A percentile compares a stretch with the other conserved stretches of the same genome.
These are phyloP conservation scores for Coemansia sp. DNA, from an alignment of 192 early-diverging fungal species.

Conservation along the genomic window DNA sequence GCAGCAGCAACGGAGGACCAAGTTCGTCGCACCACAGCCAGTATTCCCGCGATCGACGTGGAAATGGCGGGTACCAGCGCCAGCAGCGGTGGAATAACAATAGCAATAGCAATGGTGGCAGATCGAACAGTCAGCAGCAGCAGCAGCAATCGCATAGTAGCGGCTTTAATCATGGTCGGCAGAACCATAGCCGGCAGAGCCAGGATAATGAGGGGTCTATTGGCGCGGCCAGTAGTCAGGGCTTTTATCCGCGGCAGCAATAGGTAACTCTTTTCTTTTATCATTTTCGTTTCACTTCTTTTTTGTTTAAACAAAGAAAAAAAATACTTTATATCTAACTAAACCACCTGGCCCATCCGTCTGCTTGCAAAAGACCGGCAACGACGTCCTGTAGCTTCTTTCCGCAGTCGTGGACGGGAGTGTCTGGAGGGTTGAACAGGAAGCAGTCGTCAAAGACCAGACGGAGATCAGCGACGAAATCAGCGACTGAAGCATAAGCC, in stretches of 20 bases:
- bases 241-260: not conserved
- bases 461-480: slow-evolving; percentile 62
- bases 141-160: slow-evolving; percentile 15
- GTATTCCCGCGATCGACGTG: slow-evolving; percentile 31
- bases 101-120: slow-evolving; percentile 10
- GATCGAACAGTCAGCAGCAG: slow-evolving; percentile 15
- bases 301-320: slow-evolving; percentile 3
- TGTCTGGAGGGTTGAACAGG: slow-evolving; percentile 59
- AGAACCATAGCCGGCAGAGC: not conserved
- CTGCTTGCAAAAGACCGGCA: slow-evolving; percentile 17
- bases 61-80: slow-evolving; percentile 16
- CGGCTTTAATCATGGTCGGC: not conserved
- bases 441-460: slow-evolving; percentile 72
- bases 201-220: slow-evolving; percentile 10
- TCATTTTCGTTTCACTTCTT: not conserved
- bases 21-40: slow-evolving; percentile 13
- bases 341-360: slow-evolving; percentile 42
- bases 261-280: not conserved
- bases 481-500: slow-evolving; percentile 55
- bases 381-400: slow-evolving; percentile 47
- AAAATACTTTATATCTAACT: not conserved
- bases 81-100: slow-evolving; percentile 41
- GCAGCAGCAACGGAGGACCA: slow-evolving; percentile 4
- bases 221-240: not conserved
- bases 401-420: slow-evolving; percentile 59